Evolutionary conservation across 306 rosid species (phyloP), one percentile per base, ranked within the genome.

Genomic region (Prunus kanzakura): DNA sequence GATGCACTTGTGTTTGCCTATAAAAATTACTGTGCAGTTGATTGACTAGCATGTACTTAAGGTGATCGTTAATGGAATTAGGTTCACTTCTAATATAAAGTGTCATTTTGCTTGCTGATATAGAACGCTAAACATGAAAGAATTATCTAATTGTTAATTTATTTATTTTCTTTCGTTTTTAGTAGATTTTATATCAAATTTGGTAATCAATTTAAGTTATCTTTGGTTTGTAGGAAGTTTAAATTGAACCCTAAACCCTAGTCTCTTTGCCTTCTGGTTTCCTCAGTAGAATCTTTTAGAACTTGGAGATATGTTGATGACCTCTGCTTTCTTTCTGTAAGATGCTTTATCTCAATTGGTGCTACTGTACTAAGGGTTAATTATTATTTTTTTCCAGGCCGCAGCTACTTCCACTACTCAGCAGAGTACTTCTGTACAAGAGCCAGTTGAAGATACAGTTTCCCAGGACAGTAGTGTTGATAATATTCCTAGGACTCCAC

Each of bases 401-500:
- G 45, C 80, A 58, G 72, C 46, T 67, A 78, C 78, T 54, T 79
- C 80, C 80, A 76, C 67, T 81, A 68, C 63, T 79, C 84, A 81
- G 73, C 86, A 35, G 76, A 82, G 73, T 82, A 78, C 86, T 56
- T 82, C 82, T 83, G 78, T 89, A 20, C 92, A 83, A 84, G 98
- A 95, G 85, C 93, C 89, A 76, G 90, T 89, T 82, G 98, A 95
- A 55, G 97, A 92, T 66, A 66, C 91, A 23, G 86, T 88, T 22
- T 89, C 94, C 64, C 96, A 82, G 70, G 98, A 95, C 81, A 79
- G 85, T 84, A 88, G 80, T 82, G 82, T 86, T 25, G 98, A 95
- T 76, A 85, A 75, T 70, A 74, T 82, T 84, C 81, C 88, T 12
- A 89, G 85, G 85, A 90, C 97, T 61, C 98, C 98, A 72, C 97